phyloP scores from a whole-genome alignment of 805 yeast genomes.

The Cyberlindnera misumaiensis region DNA sequence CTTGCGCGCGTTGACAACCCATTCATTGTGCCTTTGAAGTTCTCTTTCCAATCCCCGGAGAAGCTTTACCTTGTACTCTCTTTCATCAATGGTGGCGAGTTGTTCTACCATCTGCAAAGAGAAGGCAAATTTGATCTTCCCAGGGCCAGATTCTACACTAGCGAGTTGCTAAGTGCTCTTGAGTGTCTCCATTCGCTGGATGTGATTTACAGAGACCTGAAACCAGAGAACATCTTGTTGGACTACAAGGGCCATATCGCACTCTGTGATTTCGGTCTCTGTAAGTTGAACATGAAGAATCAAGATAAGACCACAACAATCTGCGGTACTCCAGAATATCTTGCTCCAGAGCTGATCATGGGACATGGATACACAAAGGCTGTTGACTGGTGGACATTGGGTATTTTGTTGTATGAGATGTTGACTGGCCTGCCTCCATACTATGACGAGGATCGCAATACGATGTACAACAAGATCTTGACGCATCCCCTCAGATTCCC shows the following conservation, averaged over 20 bases:
- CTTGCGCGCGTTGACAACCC: constrained; percentile 90
- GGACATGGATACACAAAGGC: constrained; percentile 93
- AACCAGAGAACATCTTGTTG: constrained; percentile 90
- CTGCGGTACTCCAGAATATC: constrained; percentile 97
- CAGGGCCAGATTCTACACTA: constrained; percentile 87
- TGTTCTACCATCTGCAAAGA: constrained; percentile 88
- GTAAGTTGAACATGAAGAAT: constrained; percentile 90
- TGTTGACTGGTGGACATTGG: constrained; percentile 99
- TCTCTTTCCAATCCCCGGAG: constrained; percentile 95
- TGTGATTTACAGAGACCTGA: constrained; percentile 90
- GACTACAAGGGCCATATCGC: constrained; percentile 98
- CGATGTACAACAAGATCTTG: constrained; percentile 89
- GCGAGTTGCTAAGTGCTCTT: constrained; percentile 87
- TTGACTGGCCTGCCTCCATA: constrained; percentile 95
- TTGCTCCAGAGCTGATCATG: constrained; percentile 88
- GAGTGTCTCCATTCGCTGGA: constrained; percentile 87
- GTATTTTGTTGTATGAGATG: constrained; percentile 92
- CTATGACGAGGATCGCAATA: constrained; percentile 87
- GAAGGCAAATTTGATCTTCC: constrained; percentile 86
- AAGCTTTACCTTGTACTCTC: constrained; percentile 85
- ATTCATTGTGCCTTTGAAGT: constrained; percentile 92
- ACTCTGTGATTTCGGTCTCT: constrained; percentile 92
- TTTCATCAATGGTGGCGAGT: constrained; percentile 94
- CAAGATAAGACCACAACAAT: constrained; percentile 87
- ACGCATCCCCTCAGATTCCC: constrained; percentile 90